Conservation (phyloP, 495 filamentous ascomycete genomes). For the Friedmanniomyces endolithicus region DNA sequence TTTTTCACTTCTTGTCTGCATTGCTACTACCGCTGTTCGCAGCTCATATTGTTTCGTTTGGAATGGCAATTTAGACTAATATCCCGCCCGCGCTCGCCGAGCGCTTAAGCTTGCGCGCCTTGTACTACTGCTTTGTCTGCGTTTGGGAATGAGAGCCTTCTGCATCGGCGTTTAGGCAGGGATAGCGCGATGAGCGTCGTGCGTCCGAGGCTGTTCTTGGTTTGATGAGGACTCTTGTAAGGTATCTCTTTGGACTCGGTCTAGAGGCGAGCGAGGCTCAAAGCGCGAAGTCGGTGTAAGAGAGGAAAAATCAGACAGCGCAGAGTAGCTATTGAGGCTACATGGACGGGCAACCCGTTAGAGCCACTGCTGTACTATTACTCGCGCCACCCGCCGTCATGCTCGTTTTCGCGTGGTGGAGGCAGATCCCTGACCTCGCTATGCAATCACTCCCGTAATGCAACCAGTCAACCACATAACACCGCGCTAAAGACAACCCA, state of each 20-base stretch:
- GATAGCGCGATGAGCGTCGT: not conserved
- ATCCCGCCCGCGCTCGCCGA: not conserved
- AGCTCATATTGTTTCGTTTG: not conserved
- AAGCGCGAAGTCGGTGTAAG: not conserved
- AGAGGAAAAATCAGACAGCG: not conserved
- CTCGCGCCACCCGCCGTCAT: not conserved
- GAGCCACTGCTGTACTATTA: too few species aligned
- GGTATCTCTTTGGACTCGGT: too few species aligned
- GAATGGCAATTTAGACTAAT: not conserved
- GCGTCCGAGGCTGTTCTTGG: not conserved
- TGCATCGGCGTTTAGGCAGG: not conserved
- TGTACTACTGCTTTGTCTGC: not conserved
- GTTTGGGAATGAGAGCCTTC: not conserved
- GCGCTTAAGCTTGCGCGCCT: not conserved
- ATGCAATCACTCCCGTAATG: too few species aligned
- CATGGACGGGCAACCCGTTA: not conserved
- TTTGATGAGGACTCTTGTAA: too few species aligned
- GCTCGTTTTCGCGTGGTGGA: not conserved
- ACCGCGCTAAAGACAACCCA: not conserved
- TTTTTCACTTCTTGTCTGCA: conserved; percentile 1
- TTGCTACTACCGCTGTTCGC: not conserved
- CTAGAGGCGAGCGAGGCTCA: too few species aligned
- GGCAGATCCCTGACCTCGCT: not conserved
- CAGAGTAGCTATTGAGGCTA: not conserved
- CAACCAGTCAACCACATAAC: not conserved